Evolutionary conservation across 371 early-diverging fungal genomes (phyloP).

Genomic region (Mucor indicus): DNA sequence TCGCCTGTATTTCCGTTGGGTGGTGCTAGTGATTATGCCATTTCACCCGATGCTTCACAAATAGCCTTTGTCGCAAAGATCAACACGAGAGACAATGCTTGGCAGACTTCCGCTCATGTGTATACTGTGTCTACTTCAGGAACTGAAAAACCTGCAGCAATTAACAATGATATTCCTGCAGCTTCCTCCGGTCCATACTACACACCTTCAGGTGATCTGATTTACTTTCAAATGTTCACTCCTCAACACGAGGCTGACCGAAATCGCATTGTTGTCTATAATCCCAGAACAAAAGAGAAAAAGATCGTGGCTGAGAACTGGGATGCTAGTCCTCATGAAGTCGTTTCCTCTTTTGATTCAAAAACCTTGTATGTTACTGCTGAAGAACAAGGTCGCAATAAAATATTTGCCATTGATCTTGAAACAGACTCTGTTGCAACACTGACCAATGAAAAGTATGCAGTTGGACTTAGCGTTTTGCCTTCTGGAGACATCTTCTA

Average conservation of each 20-base stretch:
- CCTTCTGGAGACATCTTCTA: conserved; percentile 37
- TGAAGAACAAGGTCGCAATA: conserved; percentile 58
- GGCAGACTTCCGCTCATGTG: conserved; percentile 74
- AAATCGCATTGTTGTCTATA: conserved; percentile 67
- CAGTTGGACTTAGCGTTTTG: conserved; percentile 38
- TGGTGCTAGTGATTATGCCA: conserved; percentile 54
- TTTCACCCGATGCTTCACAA: conserved; percentile 65
- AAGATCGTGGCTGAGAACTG: conserved; percentile 50
- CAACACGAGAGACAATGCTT: conserved; percentile 63
- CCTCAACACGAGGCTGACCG: conserved; percentile 79
- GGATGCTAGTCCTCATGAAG: conserved; percentile 62
- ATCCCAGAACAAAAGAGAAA: conserved; percentile 35
- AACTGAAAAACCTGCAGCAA: conserved; percentile 27
- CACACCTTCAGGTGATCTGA: conserved; percentile 61
- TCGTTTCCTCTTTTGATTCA: conserved; percentile 55
- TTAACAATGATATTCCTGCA: conserved; percentile 63
- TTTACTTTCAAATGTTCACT: conserved; percentile 72
- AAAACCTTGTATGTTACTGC: conserved; percentile 55
- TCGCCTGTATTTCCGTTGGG: conserved; percentile 60
- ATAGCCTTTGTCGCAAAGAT: conserved; percentile 73
- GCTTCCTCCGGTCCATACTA: conserved; percentile 65
- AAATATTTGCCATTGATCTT: conserved; percentile 53
- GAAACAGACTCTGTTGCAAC: conserved; percentile 37
- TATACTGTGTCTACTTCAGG: conserved; percentile 61
- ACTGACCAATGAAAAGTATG: conserved; percentile 54